Percentiles rank a stretch among this genome's conserved stretches.
Evolutionary conservation across 2,329 filamentous ascomycete species (phyloP).

Genomic region (Aspergillus pseudotamarii): DNA sequence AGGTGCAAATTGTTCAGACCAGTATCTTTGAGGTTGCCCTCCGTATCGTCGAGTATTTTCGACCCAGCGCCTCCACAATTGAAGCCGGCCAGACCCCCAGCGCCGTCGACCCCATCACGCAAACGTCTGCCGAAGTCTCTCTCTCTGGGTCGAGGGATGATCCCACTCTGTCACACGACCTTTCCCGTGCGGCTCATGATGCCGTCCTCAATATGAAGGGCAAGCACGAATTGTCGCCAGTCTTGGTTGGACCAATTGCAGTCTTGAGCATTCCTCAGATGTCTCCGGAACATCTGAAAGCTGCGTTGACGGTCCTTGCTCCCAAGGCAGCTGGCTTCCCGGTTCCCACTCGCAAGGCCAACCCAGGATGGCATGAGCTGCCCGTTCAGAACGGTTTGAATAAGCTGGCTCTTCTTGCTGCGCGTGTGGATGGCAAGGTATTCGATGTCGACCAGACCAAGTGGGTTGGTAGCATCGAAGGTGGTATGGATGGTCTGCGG

Average conservation of each 20-base stretch:
- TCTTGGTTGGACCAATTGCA: slow-evolving; percentile 81
- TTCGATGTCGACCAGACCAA: slow-evolving; percentile 74
- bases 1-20: slow-evolving; percentile 82
- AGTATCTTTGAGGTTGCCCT: slow-evolving; percentile 86
- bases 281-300: slow-evolving; percentile 80
- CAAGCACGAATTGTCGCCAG: slow-evolving; percentile 67
- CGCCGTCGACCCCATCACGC: slow-evolving; percentile 32
- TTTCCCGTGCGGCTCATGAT: slow-evolving; percentile 59
- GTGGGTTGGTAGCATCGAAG: slow-evolving; percentile 76
- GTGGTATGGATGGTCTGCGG: slow-evolving; percentile 77
- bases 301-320: slow-evolving; percentile 75
- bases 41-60: slow-evolving; percentile 82
- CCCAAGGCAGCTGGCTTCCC: slow-evolving; percentile 75
- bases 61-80: slow-evolving; percentile 48
- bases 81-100: slow-evolving; percentile 25
- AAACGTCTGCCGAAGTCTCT: slow-evolving; percentile 35
- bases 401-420: slow-evolving; percentile 85
- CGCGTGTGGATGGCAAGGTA: slow-evolving; percentile 80
- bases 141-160: slow-evolving; percentile 38
- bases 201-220: slow-evolving; percentile 54
- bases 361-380: slow-evolving; percentile 79
- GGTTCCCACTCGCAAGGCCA: slow-evolving; percentile 73
- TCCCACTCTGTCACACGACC: slow-evolving; percentile 57
- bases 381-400: slow-evolving; percentile 78
- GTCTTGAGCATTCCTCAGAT: slow-evolving; percentile 79